Base-by-base conservation (phyloP, 2,329 filamentous ascomycete genomes). In the Paraconiothyrium brasiliense region DNA sequence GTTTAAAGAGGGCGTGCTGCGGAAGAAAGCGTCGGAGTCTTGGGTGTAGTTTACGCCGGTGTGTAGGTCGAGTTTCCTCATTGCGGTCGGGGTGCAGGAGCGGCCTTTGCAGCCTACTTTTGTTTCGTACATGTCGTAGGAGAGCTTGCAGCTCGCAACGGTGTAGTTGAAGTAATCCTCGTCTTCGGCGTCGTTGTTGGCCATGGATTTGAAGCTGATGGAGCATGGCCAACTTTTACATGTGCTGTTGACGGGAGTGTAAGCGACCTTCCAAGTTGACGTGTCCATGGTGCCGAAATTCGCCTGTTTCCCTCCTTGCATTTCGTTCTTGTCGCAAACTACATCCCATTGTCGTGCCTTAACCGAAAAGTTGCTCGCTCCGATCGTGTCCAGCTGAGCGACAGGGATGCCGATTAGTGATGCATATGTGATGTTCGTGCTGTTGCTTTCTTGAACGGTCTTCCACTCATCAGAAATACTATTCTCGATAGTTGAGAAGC, bases 331-430 rank as follows among this genome's bases (percentile, higher is more conserved):
- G 13, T 57, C 61, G 54, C 73, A 76, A 9, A 55, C 63, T 10
- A 76, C 46, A 20, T 75, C 71, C 41, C 64, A 76, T 54, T 75
- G 71, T 24, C 71, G 63, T 34, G 71, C 65, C 51, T 67, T 67
- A n/a, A 75, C 56, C 10, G 57, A 65, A 59, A 71, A 73, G 41
- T 58, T 63, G 51, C 64, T 71, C 30, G 56, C 50, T 5, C 64
- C 67, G 8, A 52, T 44, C 3, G 20, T 27, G 24, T 58, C 59
- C 11, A 62, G 6, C 2, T 65, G 60, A 8, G 58, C 59, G 16
- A 73, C 60, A 0, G 72, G 72, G 11, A 76, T 64, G 1, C 73
- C 73, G 11, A 76, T 69, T 2, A 74, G 41, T 5, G 73, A 76
- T 16, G 63, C 66, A 61, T 72, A 76, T 10, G 67, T 68, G 9